A percentile compares a stretch with the other conserved stretches of the same genome.
Evolutionary conservation across 306 rosid species (phyloP).

Genomic region (Acacia acuminata): DNA sequence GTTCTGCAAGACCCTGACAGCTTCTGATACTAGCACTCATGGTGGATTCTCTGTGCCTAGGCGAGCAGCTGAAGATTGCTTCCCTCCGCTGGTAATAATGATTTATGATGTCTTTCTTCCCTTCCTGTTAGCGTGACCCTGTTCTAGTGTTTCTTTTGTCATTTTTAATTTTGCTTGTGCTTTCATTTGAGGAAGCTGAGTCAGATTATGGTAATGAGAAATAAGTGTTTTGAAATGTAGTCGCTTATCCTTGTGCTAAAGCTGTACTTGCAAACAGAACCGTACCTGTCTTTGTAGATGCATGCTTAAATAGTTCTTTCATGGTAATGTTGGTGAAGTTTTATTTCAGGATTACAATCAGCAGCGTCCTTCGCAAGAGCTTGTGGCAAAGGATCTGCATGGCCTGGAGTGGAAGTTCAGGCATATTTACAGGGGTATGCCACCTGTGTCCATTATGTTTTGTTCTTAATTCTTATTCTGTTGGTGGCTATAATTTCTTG

Average conservation of each 20-base stretch:
- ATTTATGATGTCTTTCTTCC: not conserved
- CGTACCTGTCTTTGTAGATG: not conserved
- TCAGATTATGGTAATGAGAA: not conserved
- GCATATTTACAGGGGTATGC: constrained; percentile 86
- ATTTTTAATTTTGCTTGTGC: constrained; percentile 2
- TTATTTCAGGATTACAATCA: constrained; percentile 78
- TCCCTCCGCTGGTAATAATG: constrained; percentile 83
- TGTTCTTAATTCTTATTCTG: not conserved
- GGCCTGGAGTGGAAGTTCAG: constrained; percentile 95
- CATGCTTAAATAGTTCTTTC: not conserved
- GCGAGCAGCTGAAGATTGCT: constrained; percentile 99
- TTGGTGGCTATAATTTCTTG: not conserved
- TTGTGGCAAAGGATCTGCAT: constrained; percentile 92
- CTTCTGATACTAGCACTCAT: constrained; percentile 98
- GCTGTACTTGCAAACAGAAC: not conserved
- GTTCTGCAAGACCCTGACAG: constrained; percentile 99
- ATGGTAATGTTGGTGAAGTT: constrained; percentile 3
- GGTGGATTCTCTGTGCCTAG: constrained; percentile 99
- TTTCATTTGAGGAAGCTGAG: constrained; percentile 6
- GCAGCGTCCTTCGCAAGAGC: constrained; percentile 97
- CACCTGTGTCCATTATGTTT: not conserved
- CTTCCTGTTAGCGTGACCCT: not conserved
- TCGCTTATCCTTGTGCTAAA: not conserved
- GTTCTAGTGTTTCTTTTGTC: not conserved
- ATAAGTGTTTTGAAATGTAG: constrained; percentile 2